A percentile compares a stretch with the other conserved stretches of the same genome.
These are phyloP conservation scores for Boletus subparvulus DNA, from an alignment of 768 basidiomycete genomes.

Conservation along the genomic window DNA sequence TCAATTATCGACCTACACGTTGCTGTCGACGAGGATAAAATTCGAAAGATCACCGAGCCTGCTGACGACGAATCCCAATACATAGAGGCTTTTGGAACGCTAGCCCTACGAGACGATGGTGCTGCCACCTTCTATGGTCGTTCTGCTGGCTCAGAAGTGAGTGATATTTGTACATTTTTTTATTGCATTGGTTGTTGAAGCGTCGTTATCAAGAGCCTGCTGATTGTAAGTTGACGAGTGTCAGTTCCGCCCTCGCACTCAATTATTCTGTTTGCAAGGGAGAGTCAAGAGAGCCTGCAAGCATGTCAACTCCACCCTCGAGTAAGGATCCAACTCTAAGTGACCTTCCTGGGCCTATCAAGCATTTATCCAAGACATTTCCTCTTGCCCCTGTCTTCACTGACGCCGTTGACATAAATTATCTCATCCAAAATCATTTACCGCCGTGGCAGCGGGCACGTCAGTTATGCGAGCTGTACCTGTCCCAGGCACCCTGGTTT, in stretches of 20 bases:
- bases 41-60: constrained; percentile 27
- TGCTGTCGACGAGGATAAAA: constrained; percentile 45
- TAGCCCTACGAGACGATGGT: constrained; percentile 68
- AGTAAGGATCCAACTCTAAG: neutral
- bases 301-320: neutral
- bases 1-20: constrained; percentile 68
- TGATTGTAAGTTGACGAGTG: constrained; percentile 45
- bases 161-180: constrained; percentile 32
- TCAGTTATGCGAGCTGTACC: constrained; percentile 64
- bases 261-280: constrained; percentile 19
- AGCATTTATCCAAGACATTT: constrained; percentile 41
- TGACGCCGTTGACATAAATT: constrained; percentile 41
- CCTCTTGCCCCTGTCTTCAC: constrained; percentile 45
- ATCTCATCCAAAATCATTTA: constrained; percentile 49
- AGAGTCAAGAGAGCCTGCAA: constrained; percentile 14
- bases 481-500: constrained; percentile 80
- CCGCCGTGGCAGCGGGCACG: constrained; percentile 59
- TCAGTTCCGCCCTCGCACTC: neutral
- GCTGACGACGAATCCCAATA: constrained; percentile 46
- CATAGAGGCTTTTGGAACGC: constrained; percentile 67
- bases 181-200: constrained; percentile 8
- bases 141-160: constrained; percentile 71
- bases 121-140: constrained; percentile 70
- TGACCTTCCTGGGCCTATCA: constrained; percentile 26
- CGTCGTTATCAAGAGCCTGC: constrained; percentile 42